Evolutionary conservation across 495 filamentous ascomycete species (phyloP), one percentile per base, ranked within the genome.

Genomic region (Penicillium flavigenum): DNA sequence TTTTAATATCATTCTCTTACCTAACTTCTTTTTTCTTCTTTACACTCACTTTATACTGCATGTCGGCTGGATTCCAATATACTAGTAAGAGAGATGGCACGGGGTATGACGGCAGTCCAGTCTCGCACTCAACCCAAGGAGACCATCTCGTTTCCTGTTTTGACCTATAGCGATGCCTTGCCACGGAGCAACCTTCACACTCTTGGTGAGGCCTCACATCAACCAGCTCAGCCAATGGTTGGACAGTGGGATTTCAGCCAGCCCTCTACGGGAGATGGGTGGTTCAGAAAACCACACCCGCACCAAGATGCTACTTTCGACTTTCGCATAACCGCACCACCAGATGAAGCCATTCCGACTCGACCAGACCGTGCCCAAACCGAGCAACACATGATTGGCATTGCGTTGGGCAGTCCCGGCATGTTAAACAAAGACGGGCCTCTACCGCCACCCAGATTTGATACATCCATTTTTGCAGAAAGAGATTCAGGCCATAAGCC

Each of bases 351-450:
- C 11, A 36, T 69, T 6, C 62, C 62, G 0, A 61, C 60, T 5
- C 42, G 38, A n/a, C 43, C 54, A 6, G 47, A 59, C 19, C 45
- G 56, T 22, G 60, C 57, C 26, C 58, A 61, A 10, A 63, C 75
- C 22, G 71, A 63, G 22, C 41, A 52, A 27, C 67, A 69, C 44
- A 66, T 71, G 57, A 83, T 85, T 51, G 81, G 82, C 1, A 75
- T 84, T 50, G 82, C 81, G 0, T 59, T 85, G 36, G 82, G 81
- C 22, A 83, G 80, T 57, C 82, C 82, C 3, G 72, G 72, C n/a
- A 63, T 77, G 63, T 20, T 72, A 4, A 59, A 69, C 43, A 22
- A 62, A 12, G 59, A 63, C 11, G 57, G 56, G 7, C 32, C 51
- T 22, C 34, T 69, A 31, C 50, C 63, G 20, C 65, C 64, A 4